Conservation (phyloP, 441 rosid species). For the Macaranga tanarius region DNA sequence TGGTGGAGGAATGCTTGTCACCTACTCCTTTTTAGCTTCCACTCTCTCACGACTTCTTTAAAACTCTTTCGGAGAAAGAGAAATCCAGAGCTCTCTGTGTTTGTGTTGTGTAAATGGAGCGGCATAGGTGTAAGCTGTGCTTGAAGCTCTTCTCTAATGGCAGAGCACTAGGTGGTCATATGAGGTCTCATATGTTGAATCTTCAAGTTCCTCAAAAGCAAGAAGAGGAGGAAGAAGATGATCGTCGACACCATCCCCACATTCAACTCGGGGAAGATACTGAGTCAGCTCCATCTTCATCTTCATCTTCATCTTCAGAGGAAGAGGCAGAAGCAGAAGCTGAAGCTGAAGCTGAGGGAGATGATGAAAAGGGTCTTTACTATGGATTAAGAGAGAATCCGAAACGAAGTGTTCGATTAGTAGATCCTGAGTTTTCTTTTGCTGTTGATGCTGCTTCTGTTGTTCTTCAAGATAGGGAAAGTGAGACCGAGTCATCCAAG, state of each 20-base stretch:
- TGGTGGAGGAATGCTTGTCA: conserved; percentile 76
- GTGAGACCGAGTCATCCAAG: conserved; percentile 83
- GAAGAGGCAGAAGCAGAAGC: conserved; percentile 24
- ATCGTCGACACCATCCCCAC: neutral
- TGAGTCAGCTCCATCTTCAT: conserved; percentile 44
- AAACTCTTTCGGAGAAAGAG: conserved; percentile 21
- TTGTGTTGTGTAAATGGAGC: conserved; percentile 47
- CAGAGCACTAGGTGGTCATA: conserved; percentile 81
- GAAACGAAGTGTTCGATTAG: conserved; percentile 50
- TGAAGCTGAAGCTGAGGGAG: conserved; percentile 20
- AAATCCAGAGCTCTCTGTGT: conserved; percentile 24
- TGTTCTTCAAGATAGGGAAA: conserved; percentile 65
- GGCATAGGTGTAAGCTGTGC: conserved; percentile 66
- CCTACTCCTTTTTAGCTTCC: conserved; percentile 65
- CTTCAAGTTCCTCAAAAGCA: conserved; percentile 42
- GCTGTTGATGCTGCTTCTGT: conserved; percentile 48
- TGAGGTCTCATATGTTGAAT: conserved; percentile 78
- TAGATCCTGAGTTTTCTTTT: conserved; percentile 61
- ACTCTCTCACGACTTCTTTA: conserved; percentile 33
- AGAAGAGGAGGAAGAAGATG: conserved; percentile 22
- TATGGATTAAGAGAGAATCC: conserved; percentile 60
- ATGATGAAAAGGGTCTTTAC: conserved; percentile 26
- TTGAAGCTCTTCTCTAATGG: conserved; percentile 63
- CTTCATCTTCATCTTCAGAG: conserved; percentile 26
- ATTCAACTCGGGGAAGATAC: conserved; percentile 40